Base-by-base conservation (phyloP, 345 rosid species). In the Excoecaria agallocha region DNA sequence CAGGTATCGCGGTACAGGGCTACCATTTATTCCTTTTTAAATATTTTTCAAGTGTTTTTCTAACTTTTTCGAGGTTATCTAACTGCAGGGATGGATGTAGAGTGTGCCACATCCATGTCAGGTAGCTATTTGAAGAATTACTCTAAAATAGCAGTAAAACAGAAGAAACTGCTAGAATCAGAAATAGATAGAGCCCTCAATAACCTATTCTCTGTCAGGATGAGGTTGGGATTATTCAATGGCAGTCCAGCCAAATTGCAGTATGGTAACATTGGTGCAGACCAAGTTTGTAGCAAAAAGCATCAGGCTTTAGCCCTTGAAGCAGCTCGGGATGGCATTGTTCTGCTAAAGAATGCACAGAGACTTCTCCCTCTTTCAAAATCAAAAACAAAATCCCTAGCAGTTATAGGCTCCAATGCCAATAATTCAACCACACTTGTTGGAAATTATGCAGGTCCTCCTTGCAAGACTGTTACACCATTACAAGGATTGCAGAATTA, bases 361-460 rank as follows among this genome's bases (percentile, higher is more conserved):
- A 76, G 76, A 25, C 79, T 81, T 70, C 94, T 94, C 50, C 98
- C 98, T 15, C 76, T 90, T 54, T 74, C 82, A 20, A 86, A 85
- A 62, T 71, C 79, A 63, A 77, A 12, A 67, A 75, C 85, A 68
- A 22, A 3, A 16, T 87, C 93, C 12, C 86, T 94, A 17, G 92
- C 90, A 3, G 90, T 92, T 0, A 85, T 94, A 10, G 96, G 98
- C 81, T 97, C 97, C 64, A 90, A 89, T 78, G 96, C 90, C 17
- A n/a, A 90, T 69, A 72, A 73, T 0, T 78, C 89, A 2, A 63
- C 73, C 67, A 88, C 87, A 2, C 90, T 93, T 12, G 81, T 84
- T 0, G 98, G 98, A 51, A 93, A 93, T 85, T 93, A 94, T 60
- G 91, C 89, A 5, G 98, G 93, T 12, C 85, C 85, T 25, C 88